Base-by-base conservation (phyloP, 495 filamentous ascomycete genomes). In the Penicillium riverlandense region DNA sequence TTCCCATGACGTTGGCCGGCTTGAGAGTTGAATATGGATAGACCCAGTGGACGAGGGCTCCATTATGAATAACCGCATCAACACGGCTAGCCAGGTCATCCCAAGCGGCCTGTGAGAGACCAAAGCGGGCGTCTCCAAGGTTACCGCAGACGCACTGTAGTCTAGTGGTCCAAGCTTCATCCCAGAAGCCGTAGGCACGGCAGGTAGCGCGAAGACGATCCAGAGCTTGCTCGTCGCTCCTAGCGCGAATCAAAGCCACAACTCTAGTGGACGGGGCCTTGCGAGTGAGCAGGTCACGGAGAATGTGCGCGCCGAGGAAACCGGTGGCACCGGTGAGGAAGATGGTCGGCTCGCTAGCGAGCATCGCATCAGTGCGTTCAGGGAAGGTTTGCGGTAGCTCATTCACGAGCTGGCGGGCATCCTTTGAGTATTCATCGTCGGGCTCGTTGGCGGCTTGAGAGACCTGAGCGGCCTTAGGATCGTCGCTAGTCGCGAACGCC, bases 291-390 rank as follows among this genome's bases (percentile, higher is more conserved):
- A 96, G 61, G 28, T 95, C 87, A 12, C 68, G 74, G 7, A 97
- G 70, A 15, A 96, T 76, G 48, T 86, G 90, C 0, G 86, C 80
- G 15, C 92, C 92, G 7, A 96, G 63, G 70, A 96, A 97, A 8
- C 91, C 91, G 29, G 92, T 96, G 0, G 85, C 88, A 29, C 91
- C 92, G 11, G 92, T 96, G 6, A 96, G 70, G 57, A 98, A 84
- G 13, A 91, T 69, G 0, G 82, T 90, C 6, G 73, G 57, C 33
- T 67, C 63, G 16, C 47, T 41, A 32, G 59, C 35, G 12, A 54
- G 57, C 52, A 66, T 53, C 8, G 53, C 32, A 33, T 61, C 53
- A 0, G 49, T 62, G 10, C 57, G 48, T 5, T 49, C 43, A 22
- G 58, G 55, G 61, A 67, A 58, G 8, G 54, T 55, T 40, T 59